A percentile compares a stretch with the other conserved stretches of the same genome.
These are phyloP conservation scores for Peronosclerospora sorghi DNA, from an alignment of 352 stramenopile genomes.

Conservation along the genomic window DNA sequence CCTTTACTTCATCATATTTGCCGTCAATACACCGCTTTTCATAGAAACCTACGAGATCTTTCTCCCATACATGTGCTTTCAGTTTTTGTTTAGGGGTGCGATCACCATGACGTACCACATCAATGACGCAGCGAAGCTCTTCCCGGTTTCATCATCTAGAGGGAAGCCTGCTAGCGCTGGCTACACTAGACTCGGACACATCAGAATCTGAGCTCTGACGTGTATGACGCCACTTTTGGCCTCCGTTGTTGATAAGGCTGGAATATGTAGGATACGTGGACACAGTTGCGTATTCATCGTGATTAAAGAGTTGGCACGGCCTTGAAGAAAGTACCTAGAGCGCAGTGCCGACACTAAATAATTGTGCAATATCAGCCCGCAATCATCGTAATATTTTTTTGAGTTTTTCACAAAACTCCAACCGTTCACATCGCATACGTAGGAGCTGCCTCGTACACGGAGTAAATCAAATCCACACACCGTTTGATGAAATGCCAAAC, in stretches of 20 bases:
- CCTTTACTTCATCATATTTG: constrained; percentile 79
- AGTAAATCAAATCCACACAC: constrained; percentile 99
- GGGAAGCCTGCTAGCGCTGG: constrained; percentile 36
- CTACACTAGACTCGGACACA: constrained; percentile 57
- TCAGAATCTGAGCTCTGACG: constrained; percentile 56
- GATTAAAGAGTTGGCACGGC: constrained; percentile 40
- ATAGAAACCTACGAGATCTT: constrained; percentile 79
- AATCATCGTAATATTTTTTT: constrained; percentile 99
- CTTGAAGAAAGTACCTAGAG: constrained; percentile 67
- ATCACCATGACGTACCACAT: constrained; percentile 96
- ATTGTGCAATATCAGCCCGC: constrained; percentile 90
- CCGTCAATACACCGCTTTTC: constrained; percentile 50
- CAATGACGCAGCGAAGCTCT: constrained; percentile 97
- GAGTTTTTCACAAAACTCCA: constrained; percentile 98
- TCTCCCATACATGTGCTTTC: constrained; percentile 87
- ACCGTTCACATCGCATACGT: constrained; percentile 99
- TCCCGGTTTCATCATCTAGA: constrained; percentile 79
- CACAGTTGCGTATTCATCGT: constrained; percentile 48
- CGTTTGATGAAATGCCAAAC: constrained; percentile 94
- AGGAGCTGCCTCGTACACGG: constrained; percentile 85
- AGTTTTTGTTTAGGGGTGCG: constrained; percentile 99
- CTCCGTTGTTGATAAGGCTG: constrained; percentile 12
- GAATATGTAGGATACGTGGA: constrained; percentile 69
- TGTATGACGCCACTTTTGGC: constrained; percentile 24
- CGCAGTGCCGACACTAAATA: constrained; percentile 75